Evolutionary conservation across 2,329 filamentous ascomycete species (phyloP).

Genomic region (Diaporthe velutina): DNA sequence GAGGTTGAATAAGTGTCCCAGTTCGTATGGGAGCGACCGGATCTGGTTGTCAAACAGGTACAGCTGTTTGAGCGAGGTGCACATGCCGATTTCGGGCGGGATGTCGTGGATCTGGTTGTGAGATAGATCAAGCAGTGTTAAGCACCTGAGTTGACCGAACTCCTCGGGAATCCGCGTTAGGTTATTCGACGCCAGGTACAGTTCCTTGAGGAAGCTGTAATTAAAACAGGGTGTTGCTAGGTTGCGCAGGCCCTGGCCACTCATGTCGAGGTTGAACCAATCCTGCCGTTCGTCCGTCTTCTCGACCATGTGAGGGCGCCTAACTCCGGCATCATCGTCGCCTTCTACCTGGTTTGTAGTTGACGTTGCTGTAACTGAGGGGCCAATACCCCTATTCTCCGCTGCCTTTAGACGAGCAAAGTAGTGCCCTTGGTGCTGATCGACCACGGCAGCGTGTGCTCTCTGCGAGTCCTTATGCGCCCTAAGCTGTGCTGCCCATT

Average conservation of each 20-base stretch:
- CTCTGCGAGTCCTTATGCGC: constrained; percentile 82
- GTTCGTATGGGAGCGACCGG: constrained; percentile 82
- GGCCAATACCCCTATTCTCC: constrained; percentile 76
- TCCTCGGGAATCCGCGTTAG: constrained; percentile 82
- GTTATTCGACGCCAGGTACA: constrained; percentile 95
- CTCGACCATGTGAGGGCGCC: constrained; percentile 75
- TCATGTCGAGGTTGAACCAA: constrained; percentile 94
- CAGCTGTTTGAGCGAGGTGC: constrained; percentile 88
- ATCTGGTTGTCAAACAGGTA: constrained; percentile 93
- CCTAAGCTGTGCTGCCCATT: constrained; percentile 91
- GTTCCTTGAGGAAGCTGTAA: constrained; percentile 90
- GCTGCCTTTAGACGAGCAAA: constrained; percentile 80
- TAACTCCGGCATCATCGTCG: constrained; percentile 67
- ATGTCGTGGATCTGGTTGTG: constrained; percentile 87
- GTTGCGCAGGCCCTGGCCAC: constrained; percentile 92
- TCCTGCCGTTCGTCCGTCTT: constrained; percentile 79
- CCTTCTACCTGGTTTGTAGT: constrained; percentile 63
- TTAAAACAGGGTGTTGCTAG: constrained; percentile 84
- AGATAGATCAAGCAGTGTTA: constrained; percentile 88
- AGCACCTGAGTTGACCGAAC: constrained; percentile 84
- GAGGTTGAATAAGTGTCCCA: constrained; percentile 89
- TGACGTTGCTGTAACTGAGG: constrained; percentile 64
- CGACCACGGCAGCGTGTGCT: constrained; percentile 78
- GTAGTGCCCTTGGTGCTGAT: constrained; percentile 74
- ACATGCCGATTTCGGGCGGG: constrained; percentile 95